A percentile compares a stretch with the other conserved stretches of the same genome.
These are phyloP conservation scores for Vicia sativa DNA, from an alignment of 306 rosid species.

Conservation along the genomic window DNA sequence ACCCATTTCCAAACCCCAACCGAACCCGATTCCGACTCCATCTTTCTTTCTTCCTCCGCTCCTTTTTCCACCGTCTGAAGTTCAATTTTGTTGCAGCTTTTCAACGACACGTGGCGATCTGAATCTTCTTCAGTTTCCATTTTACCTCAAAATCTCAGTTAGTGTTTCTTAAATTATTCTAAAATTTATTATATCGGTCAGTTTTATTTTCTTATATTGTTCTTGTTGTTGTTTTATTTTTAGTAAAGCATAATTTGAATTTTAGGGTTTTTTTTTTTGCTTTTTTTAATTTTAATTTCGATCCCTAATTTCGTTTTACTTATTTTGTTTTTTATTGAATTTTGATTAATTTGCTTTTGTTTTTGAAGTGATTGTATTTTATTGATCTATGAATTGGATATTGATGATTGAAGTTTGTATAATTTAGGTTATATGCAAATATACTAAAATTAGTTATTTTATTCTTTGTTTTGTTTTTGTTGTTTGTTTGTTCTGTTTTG, in stretches of 20 bases:
- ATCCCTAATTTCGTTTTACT: slow-evolving; percentile 10
- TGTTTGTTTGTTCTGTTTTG: slow-evolving; percentile 20
- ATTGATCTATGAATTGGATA: slow-evolving; percentile 12
- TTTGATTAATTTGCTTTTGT: slow-evolving; percentile 5
- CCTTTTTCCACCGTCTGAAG: slow-evolving; percentile 42
- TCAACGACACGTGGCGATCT: slow-evolving; percentile 46
- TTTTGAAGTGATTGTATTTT: slow-evolving; percentile 1
- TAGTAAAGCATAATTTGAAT: neutral
- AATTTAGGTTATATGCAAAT: neutral
- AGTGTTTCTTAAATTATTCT: slow-evolving; percentile 15
- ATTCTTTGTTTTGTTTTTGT: neutral
- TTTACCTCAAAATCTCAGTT: slow-evolving; percentile 53
- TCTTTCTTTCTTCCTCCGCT: slow-evolving; percentile 37
- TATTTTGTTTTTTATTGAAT: neutral
- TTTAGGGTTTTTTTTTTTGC: slow-evolving; percentile 5
- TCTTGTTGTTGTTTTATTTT: too few relatives aligned
- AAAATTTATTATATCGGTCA: neutral
- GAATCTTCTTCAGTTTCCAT: slow-evolving; percentile 51
- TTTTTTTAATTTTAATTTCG: slow-evolving; percentile 25
- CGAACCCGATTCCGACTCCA: slow-evolving; percentile 38
- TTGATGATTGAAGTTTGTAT: slow-evolving; percentile 2
- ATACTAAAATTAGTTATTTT: neutral
- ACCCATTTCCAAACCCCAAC: slow-evolving; percentile 29
- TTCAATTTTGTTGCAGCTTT: slow-evolving; percentile 37
- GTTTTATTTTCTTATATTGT: neutral